These are phyloP conservation scores for Scutellaria baicalensis DNA, from an alignment of 257 asterid genomes.

Conservation along the genomic window DNA sequence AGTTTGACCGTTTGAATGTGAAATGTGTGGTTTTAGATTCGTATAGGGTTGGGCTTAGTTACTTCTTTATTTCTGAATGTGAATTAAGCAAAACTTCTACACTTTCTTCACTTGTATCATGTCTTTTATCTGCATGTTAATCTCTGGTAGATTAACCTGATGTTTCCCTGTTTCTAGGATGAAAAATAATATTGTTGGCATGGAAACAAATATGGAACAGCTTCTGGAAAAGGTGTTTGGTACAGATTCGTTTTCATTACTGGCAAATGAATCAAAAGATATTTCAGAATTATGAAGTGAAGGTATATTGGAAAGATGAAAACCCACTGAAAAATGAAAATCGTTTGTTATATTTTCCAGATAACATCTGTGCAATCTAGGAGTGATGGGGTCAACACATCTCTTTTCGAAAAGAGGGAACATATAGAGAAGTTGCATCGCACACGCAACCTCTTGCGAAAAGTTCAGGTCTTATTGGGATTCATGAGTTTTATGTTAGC, in stretches of 20 bases:
- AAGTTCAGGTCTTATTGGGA: constrained; percentile 74
- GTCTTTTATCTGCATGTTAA: neutral
- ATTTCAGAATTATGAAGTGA: constrained; percentile 1
- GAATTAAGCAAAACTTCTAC: neutral
- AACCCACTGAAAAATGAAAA: neutral
- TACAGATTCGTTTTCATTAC: constrained; percentile 22
- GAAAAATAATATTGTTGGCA: constrained; percentile 94
- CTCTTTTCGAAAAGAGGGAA: constrained; percentile 93
- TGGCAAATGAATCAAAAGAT: neutral
- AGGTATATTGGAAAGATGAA: neutral
- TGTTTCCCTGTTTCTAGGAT: constrained; percentile 50
- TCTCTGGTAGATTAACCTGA: constrained; percentile 9
- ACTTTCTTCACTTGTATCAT: neutral
- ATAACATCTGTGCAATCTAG: constrained; percentile 92
- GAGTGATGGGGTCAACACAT: constrained; percentile 96
- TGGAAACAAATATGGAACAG: constrained; percentile 98
- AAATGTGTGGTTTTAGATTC: neutral
- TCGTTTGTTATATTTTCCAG: constrained; percentile 36
- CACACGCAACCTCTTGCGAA: constrained; percentile 87
- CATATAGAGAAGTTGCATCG: constrained; percentile 97
- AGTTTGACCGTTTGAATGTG: neutral
- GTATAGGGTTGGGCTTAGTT: neutral
- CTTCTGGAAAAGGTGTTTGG: constrained; percentile 92
- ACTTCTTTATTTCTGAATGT: neutral
- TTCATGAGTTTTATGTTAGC: neutral